Evolutionary conservation across 495 filamentous ascomycete genomes (phyloP).

Genomic region (Halenospora varia): DNA sequence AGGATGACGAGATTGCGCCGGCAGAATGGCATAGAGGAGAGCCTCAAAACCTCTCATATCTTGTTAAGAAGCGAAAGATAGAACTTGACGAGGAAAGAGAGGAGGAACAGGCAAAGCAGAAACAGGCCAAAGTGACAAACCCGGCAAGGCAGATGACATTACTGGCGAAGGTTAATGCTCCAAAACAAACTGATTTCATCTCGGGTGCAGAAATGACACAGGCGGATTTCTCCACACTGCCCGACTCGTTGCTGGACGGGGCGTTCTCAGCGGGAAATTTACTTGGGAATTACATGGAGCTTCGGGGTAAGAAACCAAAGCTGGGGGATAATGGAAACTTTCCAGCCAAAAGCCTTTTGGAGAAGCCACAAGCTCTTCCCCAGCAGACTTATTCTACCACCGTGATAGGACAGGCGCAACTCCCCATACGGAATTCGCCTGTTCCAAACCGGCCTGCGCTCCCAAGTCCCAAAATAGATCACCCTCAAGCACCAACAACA

Average conservation of each 20-base stretch:
- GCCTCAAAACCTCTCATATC: slow-evolving; percentile 11
- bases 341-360: background rate
- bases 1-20: slow-evolving; percentile 42
- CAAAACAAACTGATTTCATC: background rate
- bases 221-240: background rate
- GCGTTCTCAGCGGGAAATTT: slow-evolving; percentile 29
- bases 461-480: slow-evolving; percentile 11
- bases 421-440: slow-evolving; percentile 9
- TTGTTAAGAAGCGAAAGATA: slow-evolving; percentile 22
- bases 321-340: slow-evolving; percentile 26
- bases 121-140: background rate
- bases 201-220: background rate
- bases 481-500: slow-evolving; percentile 24
- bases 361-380: background rate
- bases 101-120: background rate
- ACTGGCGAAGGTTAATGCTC: background rate
- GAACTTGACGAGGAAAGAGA: slow-evolving; percentile 9
- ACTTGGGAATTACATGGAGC: slow-evolving; percentile 41
- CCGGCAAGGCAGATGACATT: background rate
- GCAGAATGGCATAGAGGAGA: background rate
- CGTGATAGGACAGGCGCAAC: background rate
- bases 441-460: slow-evolving; percentile 1
- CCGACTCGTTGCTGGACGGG: slow-evolving; percentile 3
- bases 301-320: slow-evolving; percentile 34
- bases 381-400: background rate